Percentiles rank a stretch among this genome's conserved stretches.
These are phyloP conservation scores for Orbilia ellipsospora DNA, from an alignment of 2,329 filamentous ascomycete genomes.

Conservation along the genomic window DNA sequence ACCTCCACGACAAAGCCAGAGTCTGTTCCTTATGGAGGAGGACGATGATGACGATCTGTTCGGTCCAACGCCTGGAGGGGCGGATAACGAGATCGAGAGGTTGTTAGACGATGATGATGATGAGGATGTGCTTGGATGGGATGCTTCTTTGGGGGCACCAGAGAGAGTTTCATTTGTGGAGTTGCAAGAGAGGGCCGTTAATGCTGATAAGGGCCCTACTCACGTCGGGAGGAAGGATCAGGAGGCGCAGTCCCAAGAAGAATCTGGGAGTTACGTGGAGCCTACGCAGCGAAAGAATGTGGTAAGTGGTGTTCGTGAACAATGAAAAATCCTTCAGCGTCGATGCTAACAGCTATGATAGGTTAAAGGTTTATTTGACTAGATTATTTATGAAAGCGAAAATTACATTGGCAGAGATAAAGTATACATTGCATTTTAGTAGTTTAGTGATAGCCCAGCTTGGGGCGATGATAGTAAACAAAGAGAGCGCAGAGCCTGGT, in stretches of 20 bases:
- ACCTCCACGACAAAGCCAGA: constrained; percentile 45
- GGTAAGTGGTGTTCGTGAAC: constrained; percentile 20
- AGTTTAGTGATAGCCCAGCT: not conserved
- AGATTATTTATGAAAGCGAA: not conserved
- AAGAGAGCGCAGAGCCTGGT: constrained; percentile 18
- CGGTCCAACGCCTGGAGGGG: constrained; percentile 31
- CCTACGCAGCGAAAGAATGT: constrained; percentile 45
- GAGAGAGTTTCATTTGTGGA: constrained; percentile 48
- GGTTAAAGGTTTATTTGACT: constrained; percentile 53
- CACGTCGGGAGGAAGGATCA: not conserved
- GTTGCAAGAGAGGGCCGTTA: constrained; percentile 45
- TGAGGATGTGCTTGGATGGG: constrained; percentile 52
- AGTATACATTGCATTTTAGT: too few relatives aligned
- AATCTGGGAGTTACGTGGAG: constrained; percentile 43
- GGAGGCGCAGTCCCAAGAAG: constrained; percentile 12
- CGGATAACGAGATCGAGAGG: constrained; percentile 34
- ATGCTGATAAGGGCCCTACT: constrained; percentile 24
- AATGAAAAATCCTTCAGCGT: not conserved
- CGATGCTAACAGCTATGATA: constrained; percentile 16
- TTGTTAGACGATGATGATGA: constrained; percentile 49
- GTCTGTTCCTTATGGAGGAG: constrained; percentile 48
- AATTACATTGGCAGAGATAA: not conserved
- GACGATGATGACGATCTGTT: constrained; percentile 51
- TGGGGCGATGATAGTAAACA: not conserved
- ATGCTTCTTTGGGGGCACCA: constrained; percentile 34